Base-by-base conservation (phyloP, 148 eudicot genomes). In the Tetragonia tetragonoides region DNA sequence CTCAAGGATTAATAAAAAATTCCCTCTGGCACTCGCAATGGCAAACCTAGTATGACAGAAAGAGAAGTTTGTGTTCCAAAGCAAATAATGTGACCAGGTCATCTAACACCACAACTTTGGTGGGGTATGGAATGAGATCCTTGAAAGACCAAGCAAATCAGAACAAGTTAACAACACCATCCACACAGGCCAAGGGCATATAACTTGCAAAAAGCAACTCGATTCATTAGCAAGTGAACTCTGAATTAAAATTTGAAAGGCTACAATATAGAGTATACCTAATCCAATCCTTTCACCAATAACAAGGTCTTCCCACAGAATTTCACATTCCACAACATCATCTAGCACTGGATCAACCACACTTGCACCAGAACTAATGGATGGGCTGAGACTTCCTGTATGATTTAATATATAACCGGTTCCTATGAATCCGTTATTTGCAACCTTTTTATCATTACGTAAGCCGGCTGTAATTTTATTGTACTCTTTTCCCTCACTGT, bases 291-390 rank as follows among this genome's bases (percentile, higher is more conserved):
- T 88, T 87, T 95, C 99, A 67, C 95, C 98, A 79, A 95, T 79
- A 63, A 87, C 91, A 83, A 95, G 97, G 82, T 93, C 91, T 79
- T 95, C 99, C 99, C 99, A 95, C 40, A 87, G 86, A 79, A 93
- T 93, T 86, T 95, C 99, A 86, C 97, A 92, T 42, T 91, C 93
- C 78, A 93, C 94, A 67, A 95, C 99, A 86, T 91, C 99, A 85
- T 93, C 99, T 77, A 95, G 87, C 59, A 86, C 84, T 41, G 87
- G 90, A 75, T 93, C 93, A 84, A 72, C 85, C 73, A 81, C 82
- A 71, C 70, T 73, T 51, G 87, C 74, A 72, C 75, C 66, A 56
- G 82, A 73, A 79, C 66, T 77, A 49, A 67, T 63, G 20, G 88
- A 70, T 72, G 81, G 83, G 77, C 83, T 79, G 70, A 71, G 77